phyloP scores from a whole-genome alignment of 2,329 filamentous ascomycete genomes.

The Calycina herbarum region DNA sequence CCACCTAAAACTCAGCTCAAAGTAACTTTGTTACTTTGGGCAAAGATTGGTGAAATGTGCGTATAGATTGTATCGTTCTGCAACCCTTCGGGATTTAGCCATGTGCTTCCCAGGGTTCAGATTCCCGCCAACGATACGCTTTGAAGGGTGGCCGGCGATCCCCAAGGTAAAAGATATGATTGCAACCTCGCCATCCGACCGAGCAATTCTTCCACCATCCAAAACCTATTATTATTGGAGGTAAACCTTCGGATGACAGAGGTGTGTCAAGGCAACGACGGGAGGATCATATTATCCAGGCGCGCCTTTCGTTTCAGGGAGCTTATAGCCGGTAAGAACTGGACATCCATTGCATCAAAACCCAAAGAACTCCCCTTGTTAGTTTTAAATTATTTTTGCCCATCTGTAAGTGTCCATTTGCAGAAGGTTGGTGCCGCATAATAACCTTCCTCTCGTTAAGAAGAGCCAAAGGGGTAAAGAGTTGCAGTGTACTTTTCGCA shows the following conservation, averaged over 20 bases:
- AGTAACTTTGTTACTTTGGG: background rate
- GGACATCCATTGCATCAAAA: background rate
- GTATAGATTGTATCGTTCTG: slow-evolving; percentile 3
- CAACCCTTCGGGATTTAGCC: slow-evolving; percentile 5
- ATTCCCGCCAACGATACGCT: background rate
- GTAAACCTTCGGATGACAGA: slow-evolving; percentile 6
- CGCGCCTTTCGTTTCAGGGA: slow-evolving; percentile 9
- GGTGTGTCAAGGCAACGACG: background rate
- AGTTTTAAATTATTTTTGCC: background rate
- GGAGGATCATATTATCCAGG: slow-evolving; percentile 10
- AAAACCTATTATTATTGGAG: background rate
- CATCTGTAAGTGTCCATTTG: slow-evolving; percentile 10
- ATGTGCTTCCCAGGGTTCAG: background rate
- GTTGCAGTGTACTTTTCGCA: background rate
- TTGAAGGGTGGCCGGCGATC: background rate
- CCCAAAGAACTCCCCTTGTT: background rate
- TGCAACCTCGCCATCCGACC: slow-evolving; percentile 10
- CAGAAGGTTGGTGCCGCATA: background rate
- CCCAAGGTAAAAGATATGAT: background rate
- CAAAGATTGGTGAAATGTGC: background rate
- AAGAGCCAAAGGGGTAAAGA: slow-evolving; percentile 4
- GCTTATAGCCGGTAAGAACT: slow-evolving; percentile 9
- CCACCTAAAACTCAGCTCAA: background rate
- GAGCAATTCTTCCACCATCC: slow-evolving; percentile 10
- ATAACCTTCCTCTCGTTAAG: slow-evolving; percentile 2